A percentile compares a stretch with the other conserved stretches of the same genome.
Conservation (phyloP, 2,329 filamentous ascomycete genomes). For the Colletotrichum costaricense region DNA sequence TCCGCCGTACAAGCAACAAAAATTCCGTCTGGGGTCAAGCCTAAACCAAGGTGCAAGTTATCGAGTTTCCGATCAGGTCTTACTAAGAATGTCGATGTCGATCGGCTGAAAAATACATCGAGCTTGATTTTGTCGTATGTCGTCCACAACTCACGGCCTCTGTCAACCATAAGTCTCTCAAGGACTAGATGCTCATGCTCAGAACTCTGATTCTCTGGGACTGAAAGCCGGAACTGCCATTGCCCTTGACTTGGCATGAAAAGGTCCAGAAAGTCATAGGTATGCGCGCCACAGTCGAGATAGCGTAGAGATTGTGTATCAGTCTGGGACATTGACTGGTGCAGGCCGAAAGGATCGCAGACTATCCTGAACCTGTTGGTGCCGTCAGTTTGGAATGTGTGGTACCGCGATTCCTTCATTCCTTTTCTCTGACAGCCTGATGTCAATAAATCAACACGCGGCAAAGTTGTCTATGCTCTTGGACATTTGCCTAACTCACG, state of each 20-base stretch:
- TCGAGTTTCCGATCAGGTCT: neutral
- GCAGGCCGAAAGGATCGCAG: neutral
- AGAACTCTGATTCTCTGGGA: neutral
- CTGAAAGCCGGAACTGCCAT: neutral
- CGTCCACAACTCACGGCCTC: too few species aligned
- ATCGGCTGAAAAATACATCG: neutral
- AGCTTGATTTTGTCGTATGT: neutral
- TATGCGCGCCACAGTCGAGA: neutral
- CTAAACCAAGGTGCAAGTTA: neutral
- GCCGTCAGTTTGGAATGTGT: too few species aligned
- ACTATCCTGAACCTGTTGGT: neutral
- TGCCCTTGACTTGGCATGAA: neutral
- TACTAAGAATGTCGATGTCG: neutral
- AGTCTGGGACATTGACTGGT: too few species aligned
- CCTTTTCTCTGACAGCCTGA: too few species aligned
- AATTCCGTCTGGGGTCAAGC: neutral
- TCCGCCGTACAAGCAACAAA: neutral
- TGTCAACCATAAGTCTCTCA: neutral
- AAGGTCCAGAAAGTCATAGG: conserved; percentile 5
- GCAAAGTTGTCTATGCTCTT: too few species aligned
- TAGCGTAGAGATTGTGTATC: too few species aligned
- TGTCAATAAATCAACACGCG: too few species aligned
- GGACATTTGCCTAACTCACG: neutral
- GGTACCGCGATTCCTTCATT: too few species aligned
- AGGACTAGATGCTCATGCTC: neutral